Percentiles rank a stretch among this genome's conserved stretches.
Conservation (phyloP, 2,329 filamentous ascomycete genomes). For the Fusarium protoensiforme region DNA sequence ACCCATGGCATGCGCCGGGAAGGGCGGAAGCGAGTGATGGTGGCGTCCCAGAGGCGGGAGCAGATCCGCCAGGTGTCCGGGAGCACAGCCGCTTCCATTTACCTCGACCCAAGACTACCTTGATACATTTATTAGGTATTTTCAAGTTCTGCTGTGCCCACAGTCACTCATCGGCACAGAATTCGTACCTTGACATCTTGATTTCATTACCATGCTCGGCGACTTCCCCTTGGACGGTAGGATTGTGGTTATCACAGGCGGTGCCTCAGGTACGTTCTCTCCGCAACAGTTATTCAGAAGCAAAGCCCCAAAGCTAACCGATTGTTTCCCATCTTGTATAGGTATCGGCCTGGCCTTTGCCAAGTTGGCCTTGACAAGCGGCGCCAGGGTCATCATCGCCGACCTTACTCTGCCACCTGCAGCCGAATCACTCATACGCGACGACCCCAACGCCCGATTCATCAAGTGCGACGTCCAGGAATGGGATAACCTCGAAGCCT, state of each 20-base stretch:
- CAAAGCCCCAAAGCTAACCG: not conserved
- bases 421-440: not conserved
- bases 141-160: not conserved
- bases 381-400: conserved; percentile 4
- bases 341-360: conserved; percentile 9
- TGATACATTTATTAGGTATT: not conserved
- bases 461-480: conserved; percentile 11
- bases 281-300: too few relatives aligned
- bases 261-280: conserved; percentile 1
- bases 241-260: conserved; percentile 4
- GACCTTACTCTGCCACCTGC: not conserved
- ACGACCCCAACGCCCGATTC: not conserved
- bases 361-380: not conserved
- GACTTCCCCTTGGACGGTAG: not conserved
- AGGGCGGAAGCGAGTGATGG: not conserved
- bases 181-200: not conserved
- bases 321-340: not conserved
- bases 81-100: not conserved
- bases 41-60: not conserved
- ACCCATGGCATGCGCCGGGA: not conserved
- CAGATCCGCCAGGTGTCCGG: not conserved
- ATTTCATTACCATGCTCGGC: not conserved
- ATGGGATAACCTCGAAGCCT: conserved; percentile 7
- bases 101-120: not conserved
- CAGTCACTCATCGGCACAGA: not conserved